Evolutionary conservation across 1,284 basidiomycete genomes (phyloP), one percentile per base, ranked within the genome.

Genomic region (Boletus albobrunnescens): DNA sequence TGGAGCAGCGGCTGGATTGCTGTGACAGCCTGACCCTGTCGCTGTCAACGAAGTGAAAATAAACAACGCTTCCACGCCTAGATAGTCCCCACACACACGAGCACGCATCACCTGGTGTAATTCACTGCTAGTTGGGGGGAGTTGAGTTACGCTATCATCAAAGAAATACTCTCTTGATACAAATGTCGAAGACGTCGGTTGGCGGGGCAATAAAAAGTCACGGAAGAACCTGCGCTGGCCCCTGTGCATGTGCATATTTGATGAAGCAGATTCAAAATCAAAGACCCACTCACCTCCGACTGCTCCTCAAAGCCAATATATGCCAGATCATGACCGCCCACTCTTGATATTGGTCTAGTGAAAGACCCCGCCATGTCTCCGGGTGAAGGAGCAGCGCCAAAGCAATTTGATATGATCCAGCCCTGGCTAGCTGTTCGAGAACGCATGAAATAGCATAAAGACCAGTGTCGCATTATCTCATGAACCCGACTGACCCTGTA

Each of bases 301-400:
- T 80, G 12, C 82, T 78, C 31, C 83, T 77, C 49, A 87, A 64
- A 17, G 76, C 75, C 30, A 91, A 70, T 47, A 87, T 77, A 56
- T 85, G 78, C 87, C 88, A 91, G 30, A 90, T 75, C 59, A 84
- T 78, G 46, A 75, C 71, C 13, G 83, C 81, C 87, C 87, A 91
- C 30, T 73, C 66, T 24, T 71, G 68, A 63, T 86, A 86, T 60
- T 86, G 82, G 33, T 75, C 68, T 17, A 87, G 60, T 10, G 73
- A 71, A 38, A 91, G 67, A 6, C 82, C 79, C 5, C 73, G 70
- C 87, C 88, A 91, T 14, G 82, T 77, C 31, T 75, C 70, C 3
- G 87, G 81, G 46, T 84, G 78, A 12, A 91, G 67, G 16, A 91
- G 71, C 31, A 76, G 69, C n/a, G 76, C 67, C 30, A 90, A 66